These are phyloP conservation scores for Trifolium repens DNA, from an alignment of 306 rosid genomes.

Conservation along the genomic window DNA sequence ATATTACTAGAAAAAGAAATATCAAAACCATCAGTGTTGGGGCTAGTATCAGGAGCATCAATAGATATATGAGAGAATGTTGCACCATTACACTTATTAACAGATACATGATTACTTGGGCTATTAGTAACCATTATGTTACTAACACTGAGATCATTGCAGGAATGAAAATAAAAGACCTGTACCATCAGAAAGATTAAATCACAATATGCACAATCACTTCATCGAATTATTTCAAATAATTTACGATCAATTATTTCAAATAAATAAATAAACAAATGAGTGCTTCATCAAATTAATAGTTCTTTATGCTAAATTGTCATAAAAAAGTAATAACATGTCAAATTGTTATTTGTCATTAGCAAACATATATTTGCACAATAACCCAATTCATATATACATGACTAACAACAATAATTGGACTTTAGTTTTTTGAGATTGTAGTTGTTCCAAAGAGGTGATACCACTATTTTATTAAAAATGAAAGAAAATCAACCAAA, in stretches of 20 bases:
- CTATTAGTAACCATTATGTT: conserved; percentile 4
- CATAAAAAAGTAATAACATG: neutral
- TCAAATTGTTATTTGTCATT: too few relatives aligned
- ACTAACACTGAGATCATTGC: conserved; percentile 22
- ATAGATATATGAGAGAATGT: conserved; percentile 16
- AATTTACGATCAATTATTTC: neutral
- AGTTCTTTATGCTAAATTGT: too few relatives aligned
- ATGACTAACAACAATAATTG: too few relatives aligned
- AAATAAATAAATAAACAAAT: neutral
- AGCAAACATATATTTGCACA: too few relatives aligned
- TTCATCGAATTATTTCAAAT: neutral
- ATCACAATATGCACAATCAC: neutral
- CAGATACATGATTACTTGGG: conserved; percentile 34
- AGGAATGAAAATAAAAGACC: neutral
- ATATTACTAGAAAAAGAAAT: conserved; percentile 35
- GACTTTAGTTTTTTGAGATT: too few relatives aligned
- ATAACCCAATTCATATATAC: too few relatives aligned
- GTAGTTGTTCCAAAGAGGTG: too few relatives aligned
- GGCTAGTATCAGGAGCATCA: conserved; percentile 47
- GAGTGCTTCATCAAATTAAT: too few relatives aligned
- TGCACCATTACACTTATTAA: conserved; percentile 18
- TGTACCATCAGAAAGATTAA: neutral
- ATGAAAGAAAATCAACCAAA: too few relatives aligned
- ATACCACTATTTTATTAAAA: too few relatives aligned
- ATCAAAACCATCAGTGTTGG: conserved; percentile 60